Percentiles rank a stretch among this genome's conserved stretches.
Evolutionary conservation across 169 alveolate genomes (phyloP).

Genomic region (Plasmodium sp.): DNA sequence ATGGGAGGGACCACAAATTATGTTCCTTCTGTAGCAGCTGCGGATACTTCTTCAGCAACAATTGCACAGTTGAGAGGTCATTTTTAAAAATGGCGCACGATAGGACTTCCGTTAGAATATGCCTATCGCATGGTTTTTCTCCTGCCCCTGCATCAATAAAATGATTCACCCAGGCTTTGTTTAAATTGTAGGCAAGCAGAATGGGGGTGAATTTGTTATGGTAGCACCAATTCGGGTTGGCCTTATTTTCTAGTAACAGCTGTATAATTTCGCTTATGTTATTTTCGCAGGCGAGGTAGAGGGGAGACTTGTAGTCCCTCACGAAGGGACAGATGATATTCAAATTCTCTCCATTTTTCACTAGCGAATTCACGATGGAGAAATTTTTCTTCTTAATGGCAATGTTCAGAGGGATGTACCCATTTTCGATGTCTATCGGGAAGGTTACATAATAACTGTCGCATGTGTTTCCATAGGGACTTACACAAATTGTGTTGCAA

Average conservation of each 20-base stretch:
- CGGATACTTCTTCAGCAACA: constrained; percentile 85
- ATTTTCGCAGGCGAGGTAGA: constrained; percentile 90
- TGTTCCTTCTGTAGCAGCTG: constrained; percentile 86
- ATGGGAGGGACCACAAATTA: constrained; percentile 89
- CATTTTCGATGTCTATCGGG: constrained; percentile 76
- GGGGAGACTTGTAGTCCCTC: constrained; percentile 88
- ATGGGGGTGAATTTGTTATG: constrained; percentile 86
- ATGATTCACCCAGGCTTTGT: constrained; percentile 85
- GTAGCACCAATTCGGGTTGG: constrained; percentile 90
- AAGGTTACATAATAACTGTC: constrained; percentile 63
- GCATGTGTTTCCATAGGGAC: constrained; percentile 73
- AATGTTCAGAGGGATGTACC: constrained; percentile 77
- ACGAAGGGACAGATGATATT: constrained; percentile 85
- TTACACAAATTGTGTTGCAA: constrained; percentile 45
- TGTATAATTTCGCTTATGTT: constrained; percentile 83
- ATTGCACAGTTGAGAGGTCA: constrained; percentile 82
- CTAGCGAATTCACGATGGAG: constrained; percentile 78
- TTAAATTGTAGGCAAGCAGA: constrained; percentile 86
- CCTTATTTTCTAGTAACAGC: constrained; percentile 86
- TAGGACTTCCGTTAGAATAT: constrained; percentile 84
- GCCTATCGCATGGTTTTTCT: constrained; percentile 79
- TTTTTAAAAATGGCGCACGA: constrained; percentile 87
- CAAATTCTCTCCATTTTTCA: constrained; percentile 82
- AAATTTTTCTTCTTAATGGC: constrained; percentile 76
- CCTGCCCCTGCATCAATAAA: constrained; percentile 92